Evolutionary conservation across 495 filamentous ascomycete species (phyloP).

Genomic region (Penicillium pulvis): DNA sequence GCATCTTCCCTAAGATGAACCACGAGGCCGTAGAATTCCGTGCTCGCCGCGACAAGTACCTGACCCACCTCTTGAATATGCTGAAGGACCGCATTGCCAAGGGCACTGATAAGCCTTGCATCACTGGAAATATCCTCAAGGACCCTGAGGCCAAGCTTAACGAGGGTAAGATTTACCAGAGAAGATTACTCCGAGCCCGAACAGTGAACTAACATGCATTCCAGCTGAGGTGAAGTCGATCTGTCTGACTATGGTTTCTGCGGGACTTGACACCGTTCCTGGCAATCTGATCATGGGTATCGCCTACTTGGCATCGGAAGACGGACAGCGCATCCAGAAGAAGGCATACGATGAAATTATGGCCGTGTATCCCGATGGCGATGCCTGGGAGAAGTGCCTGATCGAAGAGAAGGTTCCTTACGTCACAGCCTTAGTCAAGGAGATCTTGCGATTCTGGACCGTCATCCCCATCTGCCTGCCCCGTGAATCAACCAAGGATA

Average conservation of each 20-base stretch:
- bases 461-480: conserved; percentile 76
- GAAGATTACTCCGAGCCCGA: not conserved
- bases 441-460: conserved; percentile 70
- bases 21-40: conserved; percentile 56
- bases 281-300: conserved; percentile 72
- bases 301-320: conserved; percentile 64
- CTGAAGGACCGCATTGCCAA: conserved; percentile 60
- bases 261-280: conserved; percentile 69
- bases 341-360: conserved; percentile 65
- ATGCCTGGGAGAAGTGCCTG: conserved; percentile 66
- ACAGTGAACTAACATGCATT: conserved; percentile 7
- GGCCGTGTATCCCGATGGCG: conserved; percentile 62
- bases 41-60: conserved; percentile 55
- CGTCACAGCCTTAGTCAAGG: conserved; percentile 68
- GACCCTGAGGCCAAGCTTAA: conserved; percentile 64
- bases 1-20: conserved; percentile 57
- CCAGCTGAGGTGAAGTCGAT: conserved; percentile 70
- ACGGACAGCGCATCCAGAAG: conserved; percentile 64
- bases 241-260: conserved; percentile 75
- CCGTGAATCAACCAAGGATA: conserved; percentile 63
- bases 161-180: conserved; percentile 45
- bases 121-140: conserved; percentile 68
- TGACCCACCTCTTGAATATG: conserved; percentile 59
- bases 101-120: conserved; percentile 69
- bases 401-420: conserved; percentile 72